Evolutionary conservation across 2,329 filamentous ascomycete species (phyloP).

Genomic region (Calonectria leucothoes): DNA sequence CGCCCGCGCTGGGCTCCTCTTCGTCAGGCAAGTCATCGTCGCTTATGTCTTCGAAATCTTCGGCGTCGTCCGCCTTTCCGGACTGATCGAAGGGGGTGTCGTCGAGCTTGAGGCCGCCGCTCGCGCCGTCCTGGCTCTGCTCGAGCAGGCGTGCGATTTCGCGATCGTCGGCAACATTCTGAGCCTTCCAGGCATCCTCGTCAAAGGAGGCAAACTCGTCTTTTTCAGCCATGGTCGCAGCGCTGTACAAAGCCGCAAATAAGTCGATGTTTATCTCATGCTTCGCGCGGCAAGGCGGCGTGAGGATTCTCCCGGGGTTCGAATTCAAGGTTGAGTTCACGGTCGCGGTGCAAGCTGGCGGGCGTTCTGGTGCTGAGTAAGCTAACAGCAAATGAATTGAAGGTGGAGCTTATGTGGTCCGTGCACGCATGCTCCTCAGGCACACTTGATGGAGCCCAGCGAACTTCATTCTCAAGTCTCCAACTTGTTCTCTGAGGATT

Average conservation of each 20-base stretch:
- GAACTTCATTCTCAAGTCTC: neutral
- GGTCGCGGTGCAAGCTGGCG: slow-evolving; percentile 14
- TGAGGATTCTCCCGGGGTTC: slow-evolving; percentile 18
- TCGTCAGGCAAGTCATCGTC: slow-evolving; percentile 93
- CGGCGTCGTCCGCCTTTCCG: slow-evolving; percentile 91
- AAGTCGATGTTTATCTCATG: slow-evolving; percentile 40
- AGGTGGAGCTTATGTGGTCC: neutral
- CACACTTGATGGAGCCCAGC: neutral
- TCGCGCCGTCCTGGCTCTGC: slow-evolving; percentile 53
- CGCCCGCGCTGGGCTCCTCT: slow-evolving; percentile 64
- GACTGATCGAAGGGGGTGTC: slow-evolving; percentile 66
- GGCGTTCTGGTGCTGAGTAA: slow-evolving; percentile 25
- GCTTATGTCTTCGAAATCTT: slow-evolving; percentile 91
- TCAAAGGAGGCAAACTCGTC: slow-evolving; percentile 49
- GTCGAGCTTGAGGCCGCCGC: slow-evolving; percentile 56
- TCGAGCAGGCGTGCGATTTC: slow-evolving; percentile 59
- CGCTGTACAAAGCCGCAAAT: slow-evolving; percentile 38
- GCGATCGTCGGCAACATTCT: slow-evolving; percentile 62
- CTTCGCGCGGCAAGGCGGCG: slow-evolving; percentile 29
- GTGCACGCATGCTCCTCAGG: neutral
- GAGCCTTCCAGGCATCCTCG: slow-evolving; percentile 52
- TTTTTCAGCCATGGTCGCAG: slow-evolving; percentile 48
- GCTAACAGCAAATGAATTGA: slow-evolving; percentile 1
- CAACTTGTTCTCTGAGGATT: neutral
- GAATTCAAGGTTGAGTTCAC: slow-evolving; percentile 20